These are phyloP conservation scores for Fusarium globosum DNA, from an alignment of 2,329 filamentous ascomycete species.

Conservation along the genomic window DNA sequence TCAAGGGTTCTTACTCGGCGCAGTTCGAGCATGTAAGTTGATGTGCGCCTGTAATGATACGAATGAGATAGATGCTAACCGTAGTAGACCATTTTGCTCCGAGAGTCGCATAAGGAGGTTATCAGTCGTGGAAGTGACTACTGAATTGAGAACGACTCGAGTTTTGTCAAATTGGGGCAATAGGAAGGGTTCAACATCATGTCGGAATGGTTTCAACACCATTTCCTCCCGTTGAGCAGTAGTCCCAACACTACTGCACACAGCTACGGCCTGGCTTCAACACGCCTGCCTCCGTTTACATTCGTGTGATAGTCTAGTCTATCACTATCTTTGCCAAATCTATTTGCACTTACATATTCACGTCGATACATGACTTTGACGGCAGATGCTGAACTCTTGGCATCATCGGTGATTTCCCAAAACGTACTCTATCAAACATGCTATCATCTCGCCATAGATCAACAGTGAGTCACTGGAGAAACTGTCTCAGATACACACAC, in stretches of 20 bases:
- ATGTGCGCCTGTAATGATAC: too few relatives aligned
- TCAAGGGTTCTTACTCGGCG: constrained; percentile 70
- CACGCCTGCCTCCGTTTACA: constrained; percentile 24
- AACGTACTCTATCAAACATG: constrained; percentile 9
- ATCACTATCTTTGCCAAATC: neutral
- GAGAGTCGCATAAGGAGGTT: constrained; percentile 60
- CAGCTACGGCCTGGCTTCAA: constrained; percentile 17
- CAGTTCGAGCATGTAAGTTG: constrained; percentile 68
- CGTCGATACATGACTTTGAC: neutral
- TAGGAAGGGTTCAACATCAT: constrained; percentile 21
- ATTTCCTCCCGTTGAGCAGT: neutral
- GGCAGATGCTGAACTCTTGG: neutral
- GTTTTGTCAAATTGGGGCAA: neutral
- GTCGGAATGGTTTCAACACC: constrained; percentile 18
- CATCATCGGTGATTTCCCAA: constrained; percentile 1
- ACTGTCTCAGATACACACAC: neutral
- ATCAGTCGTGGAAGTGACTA: constrained; percentile 65
- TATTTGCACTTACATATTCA: neutral
- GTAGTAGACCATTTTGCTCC: constrained; percentile 59
- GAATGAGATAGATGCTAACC: constrained; percentile 2
- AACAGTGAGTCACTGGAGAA: constrained; percentile 22
- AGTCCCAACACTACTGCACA: constrained; percentile 23
- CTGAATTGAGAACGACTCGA: constrained; percentile 37
- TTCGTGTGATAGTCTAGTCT: constrained; percentile 15
- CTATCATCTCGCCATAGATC: neutral